Conservation (phyloP, 169 alveolate species). For the Plasmodium gallinaceum region DNA sequence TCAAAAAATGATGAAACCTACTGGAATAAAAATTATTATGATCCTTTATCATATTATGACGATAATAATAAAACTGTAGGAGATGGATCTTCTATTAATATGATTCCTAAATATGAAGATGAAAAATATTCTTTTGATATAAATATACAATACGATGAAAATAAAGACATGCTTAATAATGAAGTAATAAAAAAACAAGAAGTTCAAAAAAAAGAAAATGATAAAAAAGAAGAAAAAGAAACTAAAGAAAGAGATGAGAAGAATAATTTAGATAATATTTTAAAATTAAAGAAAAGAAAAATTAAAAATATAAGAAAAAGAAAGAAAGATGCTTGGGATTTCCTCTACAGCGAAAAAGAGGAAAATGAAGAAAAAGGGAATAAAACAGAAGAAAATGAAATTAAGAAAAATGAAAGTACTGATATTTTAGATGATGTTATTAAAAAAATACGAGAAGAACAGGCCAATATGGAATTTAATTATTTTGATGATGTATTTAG, state of each 20-base stretch:
- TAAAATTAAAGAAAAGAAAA: slow-evolving; percentile 55
- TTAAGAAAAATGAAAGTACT: slow-evolving; percentile 3
- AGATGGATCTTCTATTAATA: slow-evolving; percentile 20
- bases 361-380: background rate
- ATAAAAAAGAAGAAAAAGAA: slow-evolving; percentile 8
- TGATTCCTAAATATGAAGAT: slow-evolving; percentile 62
- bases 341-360: slow-evolving; percentile 26
- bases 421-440: slow-evolving; percentile 49
- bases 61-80: slow-evolving; percentile 31
- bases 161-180: background rate
- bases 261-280: background rate
- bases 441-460: slow-evolving; percentile 53
- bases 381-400: background rate
- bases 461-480: slow-evolving; percentile 23
- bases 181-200: slow-evolving; percentile 1
- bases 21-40: slow-evolving; percentile 63
- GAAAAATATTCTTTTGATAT: slow-evolving; percentile 35
- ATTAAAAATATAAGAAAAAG: slow-evolving; percentile 50
- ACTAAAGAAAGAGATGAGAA: background rate
- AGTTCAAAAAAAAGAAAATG: background rate
- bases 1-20: slow-evolving; percentile 49
- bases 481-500: slow-evolving; percentile 38
- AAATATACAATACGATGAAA: slow-evolving; percentile 22
- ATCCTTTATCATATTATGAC: slow-evolving; percentile 58
- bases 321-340: slow-evolving; percentile 66